phyloP scores from a whole-genome alignment of 192 early-diverging fungal genomes.

The Gonapodya prolifera region DNA sequence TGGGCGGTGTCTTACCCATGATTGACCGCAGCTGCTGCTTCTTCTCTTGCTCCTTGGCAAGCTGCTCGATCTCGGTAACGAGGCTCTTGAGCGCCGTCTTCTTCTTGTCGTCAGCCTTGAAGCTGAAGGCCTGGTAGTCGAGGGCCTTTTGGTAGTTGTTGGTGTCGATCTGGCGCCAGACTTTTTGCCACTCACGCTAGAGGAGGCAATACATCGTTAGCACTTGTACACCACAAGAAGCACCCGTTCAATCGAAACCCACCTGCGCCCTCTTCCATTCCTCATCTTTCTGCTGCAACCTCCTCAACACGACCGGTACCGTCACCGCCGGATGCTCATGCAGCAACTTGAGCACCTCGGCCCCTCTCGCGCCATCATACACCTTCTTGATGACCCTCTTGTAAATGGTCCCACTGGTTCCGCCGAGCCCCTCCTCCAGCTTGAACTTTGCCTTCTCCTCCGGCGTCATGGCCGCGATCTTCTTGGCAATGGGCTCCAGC shows the following conservation, averaged over 20 bases:
- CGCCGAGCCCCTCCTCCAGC: conserved; percentile 64
- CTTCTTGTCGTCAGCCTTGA: conserved; percentile 79
- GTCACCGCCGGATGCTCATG: conserved; percentile 82
- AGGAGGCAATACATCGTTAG: conserved; percentile 9
- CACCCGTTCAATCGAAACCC: not conserved
- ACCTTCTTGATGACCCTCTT: conserved; percentile 85
- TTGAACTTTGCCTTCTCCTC: conserved; percentile 68
- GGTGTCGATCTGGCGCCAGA: conserved; percentile 87
- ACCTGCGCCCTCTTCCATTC: conserved; percentile 84
- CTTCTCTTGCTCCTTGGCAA: conserved; percentile 70
- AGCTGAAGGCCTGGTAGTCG: conserved; percentile 85
- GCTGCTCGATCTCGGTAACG: conserved; percentile 70
- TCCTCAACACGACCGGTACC: conserved; percentile 84
- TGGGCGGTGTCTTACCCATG: conserved; percentile 18
- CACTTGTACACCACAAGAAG: no score
- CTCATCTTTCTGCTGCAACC: conserved; percentile 98
- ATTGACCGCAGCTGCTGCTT: conserved; percentile 20
- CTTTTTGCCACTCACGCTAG: conserved; percentile 86
- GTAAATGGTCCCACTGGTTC: conserved; percentile 77
- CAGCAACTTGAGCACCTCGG: conserved; percentile 82
- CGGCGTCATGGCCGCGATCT: conserved; percentile 64
- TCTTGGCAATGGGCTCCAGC: conserved; percentile 76
- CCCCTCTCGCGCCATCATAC: conserved; percentile 73
- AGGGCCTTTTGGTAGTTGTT: conserved; percentile 92
- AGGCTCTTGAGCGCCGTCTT: conserved; percentile 63